Evolutionary conservation across 495 filamentous ascomycete genomes (phyloP).

Genomic region (Tuber melanosporum): DNA sequence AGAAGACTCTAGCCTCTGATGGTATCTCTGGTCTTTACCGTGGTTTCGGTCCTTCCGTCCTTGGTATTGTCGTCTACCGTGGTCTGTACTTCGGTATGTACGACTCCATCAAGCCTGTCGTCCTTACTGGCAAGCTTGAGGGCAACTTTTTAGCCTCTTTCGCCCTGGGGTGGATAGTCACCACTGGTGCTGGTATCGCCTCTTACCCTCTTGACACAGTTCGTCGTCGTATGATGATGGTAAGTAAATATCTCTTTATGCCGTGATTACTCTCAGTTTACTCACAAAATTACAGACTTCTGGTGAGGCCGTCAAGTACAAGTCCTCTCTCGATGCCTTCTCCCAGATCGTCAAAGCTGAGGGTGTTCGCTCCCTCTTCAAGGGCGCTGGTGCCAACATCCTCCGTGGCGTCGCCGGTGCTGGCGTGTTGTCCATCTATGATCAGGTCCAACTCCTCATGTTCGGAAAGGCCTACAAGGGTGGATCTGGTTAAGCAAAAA

Average conservation of each 20-base stretch:
- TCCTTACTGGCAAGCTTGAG: conserved; percentile 84
- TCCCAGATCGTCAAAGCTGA: conserved; percentile 94
- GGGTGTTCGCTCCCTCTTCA: conserved; percentile 97
- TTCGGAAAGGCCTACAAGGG: conserved; percentile 99
- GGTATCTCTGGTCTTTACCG: conserved; percentile 99
- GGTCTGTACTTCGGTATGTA: conserved; percentile 99
- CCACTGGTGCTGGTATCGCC: conserved; percentile 99
- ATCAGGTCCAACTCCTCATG: conserved; percentile 95
- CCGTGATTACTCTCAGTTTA: background rate
- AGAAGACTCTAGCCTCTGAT: conserved; percentile 97
- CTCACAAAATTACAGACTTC: conserved; percentile 43
- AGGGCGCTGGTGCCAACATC: conserved; percentile 99
- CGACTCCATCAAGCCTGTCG: conserved; percentile 98
- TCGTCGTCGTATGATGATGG: conserved; percentile 99
- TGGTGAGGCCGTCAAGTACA: conserved; percentile 98
- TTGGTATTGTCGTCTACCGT: conserved; percentile 99
- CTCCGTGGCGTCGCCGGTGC: conserved; percentile 99
- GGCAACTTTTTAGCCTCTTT: conserved; percentile 99
- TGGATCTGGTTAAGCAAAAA: conserved; percentile 62
- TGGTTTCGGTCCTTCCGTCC: conserved; percentile 99
- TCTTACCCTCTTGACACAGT: conserved; percentile 99
- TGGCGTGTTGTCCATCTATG: conserved; percentile 99
- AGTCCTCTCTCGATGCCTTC: conserved; percentile 84
- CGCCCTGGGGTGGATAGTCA: conserved; percentile 97
- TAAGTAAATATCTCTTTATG: conserved; percentile 44